Percentiles rank a stretch among this genome's conserved stretches.
Evolutionary conservation across 345 rosid species (phyloP).

Genomic region (Camelina laxa): DNA sequence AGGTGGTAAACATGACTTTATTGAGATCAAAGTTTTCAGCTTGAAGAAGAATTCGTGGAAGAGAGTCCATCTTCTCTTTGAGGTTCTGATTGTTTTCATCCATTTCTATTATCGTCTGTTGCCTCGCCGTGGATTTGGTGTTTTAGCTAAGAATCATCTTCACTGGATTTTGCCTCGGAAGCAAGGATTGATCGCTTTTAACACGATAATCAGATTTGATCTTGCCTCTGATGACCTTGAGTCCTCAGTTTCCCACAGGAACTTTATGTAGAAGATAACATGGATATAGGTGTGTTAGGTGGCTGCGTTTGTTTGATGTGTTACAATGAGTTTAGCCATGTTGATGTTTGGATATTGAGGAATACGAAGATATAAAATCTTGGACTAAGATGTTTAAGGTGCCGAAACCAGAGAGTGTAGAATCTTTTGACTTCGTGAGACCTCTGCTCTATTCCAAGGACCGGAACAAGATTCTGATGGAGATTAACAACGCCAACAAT

Average conservation of each 20-base stretch:
- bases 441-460: slow-evolving; percentile 50
- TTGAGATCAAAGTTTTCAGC: slow-evolving; percentile 48
- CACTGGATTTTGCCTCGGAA: slow-evolving; percentile 53
- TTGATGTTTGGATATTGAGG: slow-evolving; percentile 61
- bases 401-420: slow-evolving; percentile 12
- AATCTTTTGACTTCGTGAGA: slow-evolving; percentile 36
- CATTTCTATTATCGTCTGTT: slow-evolving; percentile 24
- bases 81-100: background rate
- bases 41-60: slow-evolving; percentile 45
- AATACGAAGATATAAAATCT: slow-evolving; percentile 44
- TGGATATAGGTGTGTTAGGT: slow-evolving; percentile 49
- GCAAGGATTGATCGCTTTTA: background rate
- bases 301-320: slow-evolving; percentile 46
- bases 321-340: slow-evolving; percentile 19
- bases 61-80: slow-evolving; percentile 36
- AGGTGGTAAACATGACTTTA: background rate
- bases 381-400: slow-evolving; percentile 53
- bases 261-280: background rate
- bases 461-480: slow-evolving; percentile 48
- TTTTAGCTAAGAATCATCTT: slow-evolving; percentile 47
- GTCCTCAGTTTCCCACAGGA: slow-evolving; percentile 43
- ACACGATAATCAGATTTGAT: slow-evolving; percentile 48
- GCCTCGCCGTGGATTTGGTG: slow-evolving; percentile 41
- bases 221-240: slow-evolving; percentile 43
- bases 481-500: slow-evolving; percentile 39